Percentiles rank a stretch among this genome's conserved stretches.
phyloP scores from a whole-genome alignment of 768 basidiomycete genomes.

The Daedalea quercina region DNA sequence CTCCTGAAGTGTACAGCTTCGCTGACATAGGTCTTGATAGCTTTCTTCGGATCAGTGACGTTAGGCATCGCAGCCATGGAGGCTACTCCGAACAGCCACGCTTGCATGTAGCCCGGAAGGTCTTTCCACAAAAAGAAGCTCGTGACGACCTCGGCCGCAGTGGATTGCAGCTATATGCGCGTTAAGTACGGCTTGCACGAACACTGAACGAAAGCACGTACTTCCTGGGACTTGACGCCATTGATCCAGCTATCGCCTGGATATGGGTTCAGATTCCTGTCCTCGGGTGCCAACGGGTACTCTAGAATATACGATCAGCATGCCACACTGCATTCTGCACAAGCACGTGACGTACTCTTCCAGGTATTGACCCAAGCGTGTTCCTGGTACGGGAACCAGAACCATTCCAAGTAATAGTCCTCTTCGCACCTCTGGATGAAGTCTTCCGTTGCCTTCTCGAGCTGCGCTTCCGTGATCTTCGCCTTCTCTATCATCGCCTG shows the following conservation, averaged over 20 bases:
- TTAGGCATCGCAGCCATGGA: slow-evolving; percentile 8
- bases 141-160: slow-evolving; percentile 4
- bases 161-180: not conserved
- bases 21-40: slow-evolving; percentile 11
- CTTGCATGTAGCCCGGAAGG: slow-evolving; percentile 6
- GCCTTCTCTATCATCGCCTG: slow-evolving; percentile 11
- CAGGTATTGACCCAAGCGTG: slow-evolving; percentile 23
- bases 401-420: slow-evolving; percentile 24
- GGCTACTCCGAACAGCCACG: slow-evolving; percentile 4
- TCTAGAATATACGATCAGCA: not conserved
- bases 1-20: slow-evolving; percentile 13
- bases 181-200: not conserved
- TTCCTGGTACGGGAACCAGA: slow-evolving; percentile 25
- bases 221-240: slow-evolving; percentile 8
- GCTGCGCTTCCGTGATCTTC: slow-evolving; percentile 10
- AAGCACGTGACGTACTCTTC: slow-evolving; percentile 9
- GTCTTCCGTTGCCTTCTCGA: slow-evolving; percentile 15
- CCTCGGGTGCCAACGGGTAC: slow-evolving; percentile 1
- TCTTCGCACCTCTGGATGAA: slow-evolving; percentile 18
- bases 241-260: slow-evolving; percentile 7
- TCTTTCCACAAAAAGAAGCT: slow-evolving; percentile 1
- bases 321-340: not conserved
- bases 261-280: slow-evolving; percentile 5
- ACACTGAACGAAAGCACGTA: not conserved
- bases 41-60: slow-evolving; percentile 2